These are phyloP conservation scores for Ogataea wickerhamii DNA, from an alignment of 805 yeast genomes.

Conservation along the genomic window DNA sequence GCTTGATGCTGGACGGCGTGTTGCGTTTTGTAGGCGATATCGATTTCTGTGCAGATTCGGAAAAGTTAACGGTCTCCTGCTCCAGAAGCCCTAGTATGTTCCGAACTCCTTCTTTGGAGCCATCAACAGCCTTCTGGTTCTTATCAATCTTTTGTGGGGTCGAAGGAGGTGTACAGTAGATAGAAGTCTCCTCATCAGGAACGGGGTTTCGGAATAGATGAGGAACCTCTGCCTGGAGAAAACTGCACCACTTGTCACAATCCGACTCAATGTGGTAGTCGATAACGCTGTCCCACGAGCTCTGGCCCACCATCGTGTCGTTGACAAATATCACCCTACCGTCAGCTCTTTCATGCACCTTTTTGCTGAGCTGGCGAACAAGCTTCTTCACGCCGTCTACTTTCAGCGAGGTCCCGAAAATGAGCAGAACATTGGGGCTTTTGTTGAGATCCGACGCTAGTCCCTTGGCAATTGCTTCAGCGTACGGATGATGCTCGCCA, in stretches of 20 bases:
- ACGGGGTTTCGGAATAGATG: slow-evolving; percentile 47
- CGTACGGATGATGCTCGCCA: slow-evolving; percentile 90
- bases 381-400: slow-evolving; percentile 85
- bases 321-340: slow-evolving; percentile 80
- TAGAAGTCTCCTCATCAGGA: slow-evolving; percentile 14
- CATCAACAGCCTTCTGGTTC: slow-evolving; percentile 1
- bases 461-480: slow-evolving; percentile 74
- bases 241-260: slow-evolving; percentile 76
- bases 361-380: slow-evolving; percentile 63
- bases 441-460: slow-evolving; percentile 59
- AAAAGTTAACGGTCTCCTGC: no score
- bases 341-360: slow-evolving; percentile 66
- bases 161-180: slow-evolving; percentile 23
- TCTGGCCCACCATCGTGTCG: slow-evolving; percentile 56
- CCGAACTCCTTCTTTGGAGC: slow-evolving; percentile 3
- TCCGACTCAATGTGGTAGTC: slow-evolving; percentile 79
- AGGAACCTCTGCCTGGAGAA: slow-evolving; percentile 52
- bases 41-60: no score
- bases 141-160: slow-evolving; percentile 15
- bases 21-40: no score
- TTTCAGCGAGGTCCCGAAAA: slow-evolving; percentile 88
- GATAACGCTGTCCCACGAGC: slow-evolving; percentile 65
- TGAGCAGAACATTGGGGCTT: slow-evolving; percentile 75
- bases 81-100: slow-evolving; percentile 3
- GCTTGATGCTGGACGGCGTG: no score